Conservation (phyloP, 1,139 yeast species). For the Wickerhamomyces sp. region DNA sequence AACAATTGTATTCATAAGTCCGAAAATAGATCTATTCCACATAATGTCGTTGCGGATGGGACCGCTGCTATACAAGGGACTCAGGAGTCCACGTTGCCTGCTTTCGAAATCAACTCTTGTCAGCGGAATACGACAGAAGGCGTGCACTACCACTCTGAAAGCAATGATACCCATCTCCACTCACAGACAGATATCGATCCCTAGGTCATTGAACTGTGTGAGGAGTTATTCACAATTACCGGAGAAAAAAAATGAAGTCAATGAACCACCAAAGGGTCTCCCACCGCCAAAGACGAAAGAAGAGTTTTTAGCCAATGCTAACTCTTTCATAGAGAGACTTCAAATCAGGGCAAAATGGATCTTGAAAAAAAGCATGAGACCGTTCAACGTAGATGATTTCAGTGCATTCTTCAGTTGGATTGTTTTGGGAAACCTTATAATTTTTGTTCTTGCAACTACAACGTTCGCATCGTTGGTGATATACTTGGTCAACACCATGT, state of each 20-base stretch:
- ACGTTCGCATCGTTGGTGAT: conserved; percentile 78
- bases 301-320: conserved; percentile 16
- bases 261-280: neutral
- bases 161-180: too few relatives aligned
- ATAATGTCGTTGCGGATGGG: too few relatives aligned
- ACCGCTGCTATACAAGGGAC: too few relatives aligned
- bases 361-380: conserved; percentile 55
- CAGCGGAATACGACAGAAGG: too few relatives aligned
- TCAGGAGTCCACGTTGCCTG: too few relatives aligned
- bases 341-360: conserved; percentile 66
- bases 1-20: too few relatives aligned
- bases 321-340: conserved; percentile 31
- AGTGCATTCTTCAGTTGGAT: conserved; percentile 90
- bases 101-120: too few relatives aligned
- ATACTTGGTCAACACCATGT: conserved; percentile 77
- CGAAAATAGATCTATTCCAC: too few relatives aligned
- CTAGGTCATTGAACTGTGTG: too few relatives aligned
- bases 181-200: too few relatives aligned
- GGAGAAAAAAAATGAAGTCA: neutral
- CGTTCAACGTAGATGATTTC: conserved; percentile 83
- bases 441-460: conserved; percentile 82
- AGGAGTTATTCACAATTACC: neutral
- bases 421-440: conserved; percentile 74
- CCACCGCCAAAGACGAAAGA: conserved; percentile 13
- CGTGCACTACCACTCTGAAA: too few relatives aligned